Base-by-base conservation (phyloP, 306 rosid species). In the Lagenaria siceraria region DNA sequence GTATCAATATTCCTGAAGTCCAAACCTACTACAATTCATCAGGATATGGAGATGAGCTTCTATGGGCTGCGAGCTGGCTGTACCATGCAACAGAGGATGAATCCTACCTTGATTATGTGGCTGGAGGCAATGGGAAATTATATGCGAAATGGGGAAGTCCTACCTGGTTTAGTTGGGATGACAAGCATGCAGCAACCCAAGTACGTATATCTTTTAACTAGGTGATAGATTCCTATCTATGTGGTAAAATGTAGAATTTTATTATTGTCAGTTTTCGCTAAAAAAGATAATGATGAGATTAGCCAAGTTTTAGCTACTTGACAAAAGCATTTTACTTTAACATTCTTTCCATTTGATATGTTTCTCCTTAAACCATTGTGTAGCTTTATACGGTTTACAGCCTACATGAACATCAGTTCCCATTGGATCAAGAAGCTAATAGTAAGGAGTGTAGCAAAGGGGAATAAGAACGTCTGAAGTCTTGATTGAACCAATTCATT, bases 91-190 rank as follows among this genome's bases (percentile, higher is more conserved):
- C 98, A 38, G 83, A 81, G 43, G 97, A 92, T 78, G 83, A 82
- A 38, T 42, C 87, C 52, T 95, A 92, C 82, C 87, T 95, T 79
- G 19, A 87, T 43, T 95, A 85, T 68, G 99, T 89, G 81, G 81
- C 88, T 56, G 93, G 96, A 42, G 78, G 83, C 56, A 81, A 81
- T 31, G 99, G 98, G 80, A 81, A 87, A 36, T 81, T 80, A 24
- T 92, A 49, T 80, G 99, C 98, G 61, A 52, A 90, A 13, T 96
- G 78, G 77, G 98, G 88, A 82, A 85, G 85, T 79, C 98, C 99
- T 15, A 89, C 91, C 74, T 96, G 99, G 99, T 96, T 96, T 86
- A 92, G 99, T 79, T 96, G 99, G 99, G 99, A 96, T 82, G 89
- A 88, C 88, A 96, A 96, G 88, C 99, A 87, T 80, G 92, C 98